phyloP scores from a whole-genome alignment of 1,284 basidiomycete species.

The Boletus subluridellus region DNA sequence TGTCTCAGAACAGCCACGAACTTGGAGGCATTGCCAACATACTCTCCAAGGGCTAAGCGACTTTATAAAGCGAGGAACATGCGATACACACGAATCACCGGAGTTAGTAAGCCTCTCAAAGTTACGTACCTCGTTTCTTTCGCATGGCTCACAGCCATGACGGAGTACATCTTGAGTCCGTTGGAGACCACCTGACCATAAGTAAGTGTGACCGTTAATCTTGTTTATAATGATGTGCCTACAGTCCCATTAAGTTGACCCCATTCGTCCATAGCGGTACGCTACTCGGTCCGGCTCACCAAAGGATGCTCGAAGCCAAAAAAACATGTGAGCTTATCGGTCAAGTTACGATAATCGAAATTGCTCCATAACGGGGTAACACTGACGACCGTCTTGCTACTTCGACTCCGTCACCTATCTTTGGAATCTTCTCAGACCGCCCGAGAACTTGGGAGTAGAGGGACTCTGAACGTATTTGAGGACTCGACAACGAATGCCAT shows the following conservation, averaged over 20 bases:
- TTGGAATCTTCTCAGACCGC: constrained; percentile 1
- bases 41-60: constrained; percentile 1
- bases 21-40: constrained; percentile 8
- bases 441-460: background rate
- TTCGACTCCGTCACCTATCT: constrained; percentile 5
- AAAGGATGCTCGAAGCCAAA: background rate
- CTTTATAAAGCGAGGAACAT: constrained; percentile 29
- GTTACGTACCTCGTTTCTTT: constrained; percentile 22
- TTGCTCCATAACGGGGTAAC: constrained; percentile 5
- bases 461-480: background rate
- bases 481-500: background rate
- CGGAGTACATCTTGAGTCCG: too few species aligned
- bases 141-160: constrained; percentile 7
- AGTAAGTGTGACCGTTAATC: background rate
- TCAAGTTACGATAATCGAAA: background rate
- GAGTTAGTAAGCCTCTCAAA: constrained; percentile 11
- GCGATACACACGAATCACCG: constrained; percentile 24
- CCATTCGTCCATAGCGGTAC: too few species aligned
- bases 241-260: background rate
- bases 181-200: background rate
- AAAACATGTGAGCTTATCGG: background rate
- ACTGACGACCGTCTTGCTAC: background rate
- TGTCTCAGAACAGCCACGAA: background rate
- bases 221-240: background rate
- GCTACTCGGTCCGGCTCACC: background rate